Evolutionary conservation across 805 yeast species (phyloP), one percentile per base, ranked within the genome.

Genomic region (Tetrapisispora phaffii): DNA sequence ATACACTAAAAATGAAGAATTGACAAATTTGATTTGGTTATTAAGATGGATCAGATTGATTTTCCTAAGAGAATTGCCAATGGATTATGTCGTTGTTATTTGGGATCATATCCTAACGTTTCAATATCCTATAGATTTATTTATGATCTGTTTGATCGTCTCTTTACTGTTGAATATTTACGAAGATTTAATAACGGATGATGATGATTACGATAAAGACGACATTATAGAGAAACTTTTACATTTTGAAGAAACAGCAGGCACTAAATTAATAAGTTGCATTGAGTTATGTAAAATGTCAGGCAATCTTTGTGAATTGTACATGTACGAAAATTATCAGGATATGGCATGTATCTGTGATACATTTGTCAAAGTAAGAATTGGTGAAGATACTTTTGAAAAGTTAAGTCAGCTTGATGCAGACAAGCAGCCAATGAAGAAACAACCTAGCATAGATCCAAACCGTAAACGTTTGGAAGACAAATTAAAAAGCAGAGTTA

Each of bases 61-160:
- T 6, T 55, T 62, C 17, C 34, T 61, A 26, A 53, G 67, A 43
- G 67, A 62, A 42, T 42, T 62, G 29, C 58, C 59, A 10, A 40
- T 44, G 26, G 54, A 52, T 9, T 45, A 55, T 22, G 55, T 52
- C 1, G 42, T 52, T n/a, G 48, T 51, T 13, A 48, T 62, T 13
- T 62, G 67, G 67, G 65, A 60, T 47, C 64, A 57, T 47, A 40
- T 61, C 2, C 41, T 60, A 41, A 57, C 64, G 1, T 55, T 51
- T 21, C 45, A 45, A 22, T 52, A 53, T 36, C 59, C 59, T n/a
- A n/a, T 52, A 7, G 52, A 48, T 15, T 50, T 50, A 4, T 49
- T 58, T 8, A 45, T 60, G 13, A 51, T 59, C 9, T 52, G 60
- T 41, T 35, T 56, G 13, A 50, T 59, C 2, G 52, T 59, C 4